These are phyloP conservation scores for Eustoma russellianum DNA, from an alignment of 257 asterid genomes.

Conservation along the genomic window DNA sequence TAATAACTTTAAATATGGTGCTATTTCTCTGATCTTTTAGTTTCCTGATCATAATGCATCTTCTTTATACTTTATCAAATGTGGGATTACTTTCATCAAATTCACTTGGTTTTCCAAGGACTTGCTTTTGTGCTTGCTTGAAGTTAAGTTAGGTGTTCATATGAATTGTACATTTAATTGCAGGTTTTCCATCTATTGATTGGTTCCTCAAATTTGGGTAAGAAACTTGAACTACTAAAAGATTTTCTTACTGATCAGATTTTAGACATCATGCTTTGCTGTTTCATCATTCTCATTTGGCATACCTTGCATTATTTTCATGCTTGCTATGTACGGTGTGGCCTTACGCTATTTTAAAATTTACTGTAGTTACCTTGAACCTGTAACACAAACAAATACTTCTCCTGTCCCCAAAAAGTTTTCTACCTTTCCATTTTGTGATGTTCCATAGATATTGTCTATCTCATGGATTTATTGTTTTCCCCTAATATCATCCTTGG, in stretches of 20 bases:
- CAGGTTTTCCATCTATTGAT: constrained; percentile 96
- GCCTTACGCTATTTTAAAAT: too few relatives aligned
- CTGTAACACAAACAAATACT: too few relatives aligned
- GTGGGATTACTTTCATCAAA: neutral
- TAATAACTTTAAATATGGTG: neutral
- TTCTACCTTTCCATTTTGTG: too few relatives aligned
- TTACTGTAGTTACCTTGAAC: too few relatives aligned
- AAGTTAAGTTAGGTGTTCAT: constrained; percentile 9
- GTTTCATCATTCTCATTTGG: neutral
- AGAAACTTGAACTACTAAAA: constrained; percentile 16
- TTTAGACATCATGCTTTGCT: neutral
- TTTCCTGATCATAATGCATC: neutral
- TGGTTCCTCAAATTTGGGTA: constrained; percentile 85
- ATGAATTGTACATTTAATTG: constrained; percentile 20
- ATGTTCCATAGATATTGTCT: too few relatives aligned
- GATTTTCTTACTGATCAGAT: neutral
- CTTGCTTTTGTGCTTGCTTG: neutral
- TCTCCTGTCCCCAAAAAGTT: too few relatives aligned
- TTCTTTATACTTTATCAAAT: too few relatives aligned
- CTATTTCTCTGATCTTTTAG: neutral
- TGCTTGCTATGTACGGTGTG: neutral
- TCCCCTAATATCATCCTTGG: too few relatives aligned
- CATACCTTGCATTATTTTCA: neutral
- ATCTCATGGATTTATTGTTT: too few relatives aligned
- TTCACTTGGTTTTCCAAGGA: neutral